phyloP scores from a whole-genome alignment of 768 basidiomycete genomes.

The Naganishia onofrii region DNA sequence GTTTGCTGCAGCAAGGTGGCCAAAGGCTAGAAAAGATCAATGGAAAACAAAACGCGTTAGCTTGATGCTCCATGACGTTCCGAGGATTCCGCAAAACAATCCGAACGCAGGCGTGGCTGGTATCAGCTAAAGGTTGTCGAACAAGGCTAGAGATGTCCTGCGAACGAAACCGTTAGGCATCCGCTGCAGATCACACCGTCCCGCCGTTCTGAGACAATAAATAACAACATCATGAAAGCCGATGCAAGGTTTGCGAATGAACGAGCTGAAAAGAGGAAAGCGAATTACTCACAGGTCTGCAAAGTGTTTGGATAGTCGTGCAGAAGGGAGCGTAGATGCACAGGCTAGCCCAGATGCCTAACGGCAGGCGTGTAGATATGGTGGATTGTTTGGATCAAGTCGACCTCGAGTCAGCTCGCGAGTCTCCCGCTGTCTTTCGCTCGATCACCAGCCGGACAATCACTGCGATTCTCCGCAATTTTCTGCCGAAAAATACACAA shows the following conservation, averaged over 20 bases:
- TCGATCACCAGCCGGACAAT: too few species aligned
- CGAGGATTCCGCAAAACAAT: neutral
- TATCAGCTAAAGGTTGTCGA: conserved; percentile 34
- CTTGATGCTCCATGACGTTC: neutral
- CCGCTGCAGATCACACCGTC: conserved; percentile 5
- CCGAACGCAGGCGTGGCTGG: neutral
- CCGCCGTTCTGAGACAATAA: conserved; percentile 36
- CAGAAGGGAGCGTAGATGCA: neutral
- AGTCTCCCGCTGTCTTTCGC: too few species aligned
- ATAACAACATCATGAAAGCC: conserved; percentile 33
- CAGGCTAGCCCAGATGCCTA: neutral
- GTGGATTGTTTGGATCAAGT: too few species aligned
- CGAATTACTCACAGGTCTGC: neutral
- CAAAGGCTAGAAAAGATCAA: neutral
- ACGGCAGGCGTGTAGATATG: too few species aligned
- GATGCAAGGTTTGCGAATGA: neutral
- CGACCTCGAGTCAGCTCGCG: too few species aligned
- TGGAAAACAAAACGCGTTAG: neutral
- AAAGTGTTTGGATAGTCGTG: too few species aligned
- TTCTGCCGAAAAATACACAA: neutral
- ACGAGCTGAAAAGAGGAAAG: neutral
- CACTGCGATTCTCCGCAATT: too few species aligned
- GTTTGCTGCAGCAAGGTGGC: neutral
- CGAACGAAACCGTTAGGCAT: conserved; percentile 6
- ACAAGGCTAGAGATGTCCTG: conserved; percentile 13